Evolutionary conservation across 352 stramenopile genomes (phyloP).

Genomic region (Vaucheria bursata): DNA sequence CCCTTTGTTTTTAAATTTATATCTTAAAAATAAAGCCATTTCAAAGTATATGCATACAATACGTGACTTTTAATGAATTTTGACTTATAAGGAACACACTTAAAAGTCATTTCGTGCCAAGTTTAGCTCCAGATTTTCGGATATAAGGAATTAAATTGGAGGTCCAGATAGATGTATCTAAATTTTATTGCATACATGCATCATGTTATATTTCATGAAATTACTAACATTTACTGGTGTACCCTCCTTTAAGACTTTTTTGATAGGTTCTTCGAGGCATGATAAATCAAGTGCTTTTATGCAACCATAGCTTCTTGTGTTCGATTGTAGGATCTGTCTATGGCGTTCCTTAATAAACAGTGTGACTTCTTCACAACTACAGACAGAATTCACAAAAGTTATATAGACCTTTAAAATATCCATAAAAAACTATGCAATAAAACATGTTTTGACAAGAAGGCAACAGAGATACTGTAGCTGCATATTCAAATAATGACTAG

Average conservation of each 20-base stretch:
- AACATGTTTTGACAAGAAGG: no score
- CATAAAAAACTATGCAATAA: no score
- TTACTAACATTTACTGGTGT: not conserved
- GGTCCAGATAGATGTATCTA: no score
- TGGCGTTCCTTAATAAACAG: slow-evolving; percentile 39
- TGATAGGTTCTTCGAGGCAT: slow-evolving; percentile 9
- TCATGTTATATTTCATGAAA: no score
- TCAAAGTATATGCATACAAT: not conserved
- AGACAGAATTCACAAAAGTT: no score
- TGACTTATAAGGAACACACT: not conserved
- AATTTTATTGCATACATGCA: no score
- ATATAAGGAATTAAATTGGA: no score
- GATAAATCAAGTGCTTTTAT: not conserved
- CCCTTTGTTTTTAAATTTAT: not conserved
- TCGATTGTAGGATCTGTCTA: slow-evolving; percentile 17
- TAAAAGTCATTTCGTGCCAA: no score
- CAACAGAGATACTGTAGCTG: no score
- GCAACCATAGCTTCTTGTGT: not conserved
- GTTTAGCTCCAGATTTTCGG: no score
- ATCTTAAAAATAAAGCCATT: not conserved
- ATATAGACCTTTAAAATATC: no score
- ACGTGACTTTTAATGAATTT: not conserved
- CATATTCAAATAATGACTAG: no score
- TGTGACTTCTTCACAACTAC: slow-evolving; percentile 14
- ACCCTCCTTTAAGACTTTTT: slow-evolving; percentile 1